Base-by-base conservation (phyloP, 768 basidiomycete genomes). In the Tulasnella sp. region DNA sequence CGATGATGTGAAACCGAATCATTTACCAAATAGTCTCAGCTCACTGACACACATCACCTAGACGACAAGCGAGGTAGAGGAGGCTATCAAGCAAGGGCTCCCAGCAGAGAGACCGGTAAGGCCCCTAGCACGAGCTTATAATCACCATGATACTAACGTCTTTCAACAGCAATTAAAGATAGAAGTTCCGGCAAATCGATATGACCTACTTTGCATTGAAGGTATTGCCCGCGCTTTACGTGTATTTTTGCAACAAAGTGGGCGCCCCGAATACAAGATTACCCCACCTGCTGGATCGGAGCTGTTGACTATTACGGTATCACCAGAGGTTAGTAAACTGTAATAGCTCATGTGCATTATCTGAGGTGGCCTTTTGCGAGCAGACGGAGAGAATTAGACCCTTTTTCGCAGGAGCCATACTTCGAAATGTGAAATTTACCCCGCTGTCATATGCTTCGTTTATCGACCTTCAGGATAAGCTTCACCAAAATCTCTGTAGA, bases 381-480 rank as follows among this genome's bases (percentile, higher is more conserved):
- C 57, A 92, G 88, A 86, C 81, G 9, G 72, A 78, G 45, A 74
- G 75, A 66, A 77, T 98, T 58, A 79, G 95, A 58, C 92, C 92
- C 0, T 81, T 78, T 67, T 91, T 96, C 60, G 90, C 89, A 4
- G 83, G 83, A 50, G 92, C 91, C 8, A 71, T 98, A 52, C 73
- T 99, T 41, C 85, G 95, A 56, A 84, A 92, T 60, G 68, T 96
- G 61, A 79, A 78, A 58, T 92, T 99, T 69, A 88, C 86, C 25
- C 78, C 78, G 37, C 73, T 75, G 45, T 90, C 87, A 33, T 98
- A 98, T 63, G 85, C 83, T 22, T 91, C 88, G 56, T 98, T 99
- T 76, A 93, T 99, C 59, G 95, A 98, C 63, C 70, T 99, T n/a
- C 95, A 99, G 68, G 95, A 99, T 63, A 99, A 98, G 66, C 73